Percentiles rank a stretch among this genome's conserved stretches.
Conservation (phyloP, 2,329 filamentous ascomycete species). For the Talaromyces sp. region DNA sequence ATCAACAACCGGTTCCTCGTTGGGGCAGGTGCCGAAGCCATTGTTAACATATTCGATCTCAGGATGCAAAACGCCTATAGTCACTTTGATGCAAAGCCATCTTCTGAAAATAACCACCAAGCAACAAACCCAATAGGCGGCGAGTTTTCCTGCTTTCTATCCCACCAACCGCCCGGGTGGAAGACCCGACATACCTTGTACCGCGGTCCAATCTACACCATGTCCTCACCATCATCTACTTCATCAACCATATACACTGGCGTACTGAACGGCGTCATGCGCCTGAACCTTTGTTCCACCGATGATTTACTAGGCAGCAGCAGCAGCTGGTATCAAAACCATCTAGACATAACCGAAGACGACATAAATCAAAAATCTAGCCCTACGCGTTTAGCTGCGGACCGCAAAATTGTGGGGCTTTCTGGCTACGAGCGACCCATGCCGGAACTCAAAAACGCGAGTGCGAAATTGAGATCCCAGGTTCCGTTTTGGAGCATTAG, state of each 20-base stretch:
- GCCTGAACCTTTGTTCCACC: slow-evolving; percentile 40
- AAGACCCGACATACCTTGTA: slow-evolving; percentile 24
- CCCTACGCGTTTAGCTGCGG: slow-evolving; percentile 6
- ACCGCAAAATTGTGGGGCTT: slow-evolving; percentile 28
- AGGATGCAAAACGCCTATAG: slow-evolving; percentile 41
- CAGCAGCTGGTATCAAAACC: slow-evolving; percentile 28
- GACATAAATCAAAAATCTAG: slow-evolving; percentile 8
- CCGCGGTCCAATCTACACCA: slow-evolving; percentile 40
- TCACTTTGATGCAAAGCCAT: slow-evolving; percentile 22
- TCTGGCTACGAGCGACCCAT: slow-evolving; percentile 42
- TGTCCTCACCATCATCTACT: slow-evolving; percentile 39
- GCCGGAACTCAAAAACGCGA: slow-evolving; percentile 23
- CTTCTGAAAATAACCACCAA: background rate
- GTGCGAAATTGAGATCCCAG: slow-evolving; percentile 31
- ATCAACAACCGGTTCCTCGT: slow-evolving; percentile 53
- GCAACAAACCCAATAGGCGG: slow-evolving; percentile 5
- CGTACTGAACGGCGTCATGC: slow-evolving; percentile 36
- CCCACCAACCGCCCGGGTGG: slow-evolving; percentile 19
- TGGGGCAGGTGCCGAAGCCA: slow-evolving; percentile 52
- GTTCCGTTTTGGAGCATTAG: slow-evolving; percentile 21
- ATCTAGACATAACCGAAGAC: slow-evolving; percentile 20
- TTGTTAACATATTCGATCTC: slow-evolving; percentile 60
- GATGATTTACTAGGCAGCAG: slow-evolving; percentile 33
- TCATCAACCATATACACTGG: slow-evolving; percentile 43
- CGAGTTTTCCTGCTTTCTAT: slow-evolving; percentile 42